Conservation (phyloP, 2,329 filamentous ascomycete species). For the Ceratocystiopsis brevicomis region DNA sequence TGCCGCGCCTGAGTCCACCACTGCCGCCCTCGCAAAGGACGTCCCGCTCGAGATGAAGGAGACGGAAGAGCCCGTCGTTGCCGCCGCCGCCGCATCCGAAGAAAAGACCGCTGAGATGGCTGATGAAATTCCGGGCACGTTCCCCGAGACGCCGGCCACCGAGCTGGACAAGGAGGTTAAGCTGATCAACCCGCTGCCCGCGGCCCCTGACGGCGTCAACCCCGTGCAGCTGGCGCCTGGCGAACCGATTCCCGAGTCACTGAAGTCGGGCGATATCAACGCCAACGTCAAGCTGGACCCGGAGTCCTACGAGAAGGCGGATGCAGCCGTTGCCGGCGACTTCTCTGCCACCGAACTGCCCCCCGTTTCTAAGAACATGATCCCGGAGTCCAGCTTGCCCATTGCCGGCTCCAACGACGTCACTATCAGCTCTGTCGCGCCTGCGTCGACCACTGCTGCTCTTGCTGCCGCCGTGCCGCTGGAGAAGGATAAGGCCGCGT, state of each 20-base stretch:
- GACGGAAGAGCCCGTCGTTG: slow-evolving; percentile 1
- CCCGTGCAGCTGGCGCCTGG: slow-evolving; percentile 63
- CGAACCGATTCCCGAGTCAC: slow-evolving; percentile 55
- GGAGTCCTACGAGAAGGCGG: slow-evolving; percentile 70
- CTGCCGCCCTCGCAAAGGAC: slow-evolving; percentile 43
- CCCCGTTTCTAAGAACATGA: slow-evolving; percentile 41
- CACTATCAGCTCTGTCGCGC: slow-evolving; percentile 31
- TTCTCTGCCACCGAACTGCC: slow-evolving; percentile 28
- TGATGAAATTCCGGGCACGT: slow-evolving; percentile 20
- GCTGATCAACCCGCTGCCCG: slow-evolving; percentile 39
- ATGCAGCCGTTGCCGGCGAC: slow-evolving; percentile 37
- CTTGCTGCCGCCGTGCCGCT: slow-evolving; percentile 51
- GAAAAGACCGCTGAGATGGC: slow-evolving; percentile 1
- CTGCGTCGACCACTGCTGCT: slow-evolving; percentile 46
- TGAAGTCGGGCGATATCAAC: slow-evolving; percentile 50
- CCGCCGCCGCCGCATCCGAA: slow-evolving; percentile 3
- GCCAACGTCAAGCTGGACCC: slow-evolving; percentile 60
- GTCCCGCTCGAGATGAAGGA: slow-evolving; percentile 36
- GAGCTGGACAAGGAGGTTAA: slow-evolving; percentile 34
- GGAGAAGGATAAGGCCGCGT: slow-evolving; percentile 24
- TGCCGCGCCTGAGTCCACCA: slow-evolving; percentile 50
- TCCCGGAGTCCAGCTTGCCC: slow-evolving; percentile 68
- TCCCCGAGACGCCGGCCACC: slow-evolving; percentile 28
- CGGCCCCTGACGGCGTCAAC: slow-evolving; percentile 48
- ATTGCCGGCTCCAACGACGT: slow-evolving; percentile 28